A percentile compares a stretch with the other conserved stretches of the same genome.
These are phyloP conservation scores for Camellia japonica DNA, from an alignment of 148 eudicot species.

Conservation along the genomic window DNA sequence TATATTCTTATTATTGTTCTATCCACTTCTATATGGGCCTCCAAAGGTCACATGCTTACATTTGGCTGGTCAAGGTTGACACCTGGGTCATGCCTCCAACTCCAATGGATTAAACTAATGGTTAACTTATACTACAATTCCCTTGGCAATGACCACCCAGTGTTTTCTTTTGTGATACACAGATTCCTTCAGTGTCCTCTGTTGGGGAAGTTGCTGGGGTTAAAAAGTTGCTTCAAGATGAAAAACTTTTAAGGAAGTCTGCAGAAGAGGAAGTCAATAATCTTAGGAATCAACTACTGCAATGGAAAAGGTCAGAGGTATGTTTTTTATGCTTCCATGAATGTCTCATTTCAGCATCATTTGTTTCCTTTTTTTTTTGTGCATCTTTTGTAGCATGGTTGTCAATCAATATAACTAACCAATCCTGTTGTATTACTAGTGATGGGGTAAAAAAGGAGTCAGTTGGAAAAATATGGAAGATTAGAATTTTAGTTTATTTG, in stretches of 20 bases:
- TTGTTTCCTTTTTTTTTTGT: too few relatives aligned
- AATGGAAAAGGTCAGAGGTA: slow-evolving; percentile 70
- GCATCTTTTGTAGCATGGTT: background rate
- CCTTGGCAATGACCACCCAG: background rate
- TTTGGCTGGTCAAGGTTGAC: background rate
- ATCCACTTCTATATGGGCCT: too few relatives aligned
- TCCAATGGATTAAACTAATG: background rate
- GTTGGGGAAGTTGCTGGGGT: slow-evolving; percentile 52
- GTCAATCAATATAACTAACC: background rate
- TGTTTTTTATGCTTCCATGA: slow-evolving; percentile 8
- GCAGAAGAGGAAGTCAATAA: slow-evolving; percentile 64
- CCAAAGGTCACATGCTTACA: background rate
- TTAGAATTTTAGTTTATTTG: too few relatives aligned
- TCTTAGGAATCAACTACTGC: slow-evolving; percentile 59
- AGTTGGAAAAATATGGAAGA: too few relatives aligned
- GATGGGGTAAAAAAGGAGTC: too few relatives aligned
- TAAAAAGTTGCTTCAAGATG: slow-evolving; percentile 60
- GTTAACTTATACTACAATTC: background rate
- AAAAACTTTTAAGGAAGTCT: slow-evolving; percentile 49
- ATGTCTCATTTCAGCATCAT: slow-evolving; percentile 17
- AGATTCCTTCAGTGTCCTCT: slow-evolving; percentile 32
- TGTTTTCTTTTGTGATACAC: background rate
- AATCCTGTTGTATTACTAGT: background rate
- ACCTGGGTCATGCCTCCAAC: background rate
- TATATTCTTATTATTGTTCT: too few relatives aligned